Evolutionary conservation across 331 rosid species (phyloP), one percentile per base, ranked within the genome.

Genomic region (Quercus lobata): DNA sequence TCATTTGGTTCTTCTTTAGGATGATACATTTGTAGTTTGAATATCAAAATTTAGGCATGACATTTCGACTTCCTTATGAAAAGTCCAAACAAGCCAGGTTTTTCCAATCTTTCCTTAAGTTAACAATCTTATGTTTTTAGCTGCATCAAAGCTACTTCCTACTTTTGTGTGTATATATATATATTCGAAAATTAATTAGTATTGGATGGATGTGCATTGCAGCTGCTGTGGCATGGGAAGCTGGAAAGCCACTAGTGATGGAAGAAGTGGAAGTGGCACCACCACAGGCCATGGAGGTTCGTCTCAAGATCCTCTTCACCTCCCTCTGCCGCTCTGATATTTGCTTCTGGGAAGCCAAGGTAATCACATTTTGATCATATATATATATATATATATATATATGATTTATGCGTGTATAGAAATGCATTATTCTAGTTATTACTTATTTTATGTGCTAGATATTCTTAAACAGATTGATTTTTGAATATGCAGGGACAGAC

Each of bases 151-250:
- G 25, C 24, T 8, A 2, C 14, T 61, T 5, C 25, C 44, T 37
- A 7, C 44, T 37, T 37, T 37, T 37, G 44, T 37, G 14, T 41
- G 49, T 8, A 5, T 34, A 5, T 34, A 34, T 35, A 35, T 37
- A 7, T 7, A 8, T 2, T 41, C 49, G 49, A 41, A 41, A 41
- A 41, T 8, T 41, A 41, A 8, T 8, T 8, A 41, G 14, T 41
- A 27, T 5, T 27, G 9, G 37, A 63, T 3, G 41, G 69, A 3
- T 15, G 30, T 63, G 6, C 30, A 17, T 29, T 85, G 73, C 70
- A 95, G 99, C 99, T 14, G 97, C 97, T 53, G 88, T 93, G 49
- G 84, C 97, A 54, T 93, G 97, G 97, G 97, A 91, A 68, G 97
- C 97, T 1, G 96, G 89, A 55, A 93, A 93, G 83, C 97, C 97